phyloP scores from a whole-genome alignment of 2,329 filamentous ascomycete genomes.

The Raffaelea deltoideospora region DNA sequence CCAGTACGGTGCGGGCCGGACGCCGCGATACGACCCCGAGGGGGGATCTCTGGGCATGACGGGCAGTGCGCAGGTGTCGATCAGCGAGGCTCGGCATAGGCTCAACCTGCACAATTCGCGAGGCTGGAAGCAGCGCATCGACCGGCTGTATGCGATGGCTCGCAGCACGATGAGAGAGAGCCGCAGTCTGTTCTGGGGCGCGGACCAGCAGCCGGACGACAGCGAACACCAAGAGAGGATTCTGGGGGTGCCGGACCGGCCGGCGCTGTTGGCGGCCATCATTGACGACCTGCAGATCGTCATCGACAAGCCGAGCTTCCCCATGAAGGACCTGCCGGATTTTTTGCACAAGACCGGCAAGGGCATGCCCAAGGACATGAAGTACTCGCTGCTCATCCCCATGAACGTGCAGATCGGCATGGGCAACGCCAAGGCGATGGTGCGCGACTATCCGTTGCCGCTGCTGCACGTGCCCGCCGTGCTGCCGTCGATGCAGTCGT shows the following conservation, averaged over 20 bases:
- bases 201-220: slow-evolving; percentile 68
- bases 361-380: slow-evolving; percentile 82
- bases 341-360: slow-evolving; percentile 89
- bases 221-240: slow-evolving; percentile 72
- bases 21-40: slow-evolving; percentile 66
- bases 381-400: slow-evolving; percentile 78
- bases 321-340: slow-evolving; percentile 61
- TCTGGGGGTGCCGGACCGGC: slow-evolving; percentile 69
- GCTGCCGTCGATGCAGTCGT: slow-evolving; percentile 63
- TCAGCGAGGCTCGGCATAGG: slow-evolving; percentile 60
- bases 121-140: slow-evolving; percentile 86
- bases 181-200: slow-evolving; percentile 65
- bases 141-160: slow-evolving; percentile 55
- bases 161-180: slow-evolving; percentile 64
- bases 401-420: slow-evolving; percentile 82
- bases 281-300: slow-evolving; percentile 74
- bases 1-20: slow-evolving; percentile 21
- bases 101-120: slow-evolving; percentile 71
- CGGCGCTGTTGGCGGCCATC: slow-evolving; percentile 64
- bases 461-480: slow-evolving; percentile 79
- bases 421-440: slow-evolving; percentile 71
- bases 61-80: slow-evolving; percentile 54
- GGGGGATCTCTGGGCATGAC: slow-evolving; percentile 53
- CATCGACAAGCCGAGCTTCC: slow-evolving; percentile 88
- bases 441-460: slow-evolving; percentile 89